phyloP scores from a whole-genome alignment of 2,329 filamentous ascomycete species.

The Arachnomyces sp. region DNA sequence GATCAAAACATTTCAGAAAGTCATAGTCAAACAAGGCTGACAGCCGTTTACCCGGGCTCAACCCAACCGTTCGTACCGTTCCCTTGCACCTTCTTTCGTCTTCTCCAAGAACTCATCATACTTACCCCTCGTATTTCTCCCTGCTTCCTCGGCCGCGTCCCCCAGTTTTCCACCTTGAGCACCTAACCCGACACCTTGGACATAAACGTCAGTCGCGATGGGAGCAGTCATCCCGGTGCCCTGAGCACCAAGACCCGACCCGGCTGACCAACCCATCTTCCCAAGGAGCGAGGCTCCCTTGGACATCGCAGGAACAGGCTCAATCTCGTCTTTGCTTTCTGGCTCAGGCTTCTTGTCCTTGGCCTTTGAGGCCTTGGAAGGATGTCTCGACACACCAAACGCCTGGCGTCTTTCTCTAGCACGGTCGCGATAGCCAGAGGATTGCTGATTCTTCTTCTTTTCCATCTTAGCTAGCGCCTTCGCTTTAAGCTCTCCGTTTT shows the following conservation, averaged over 20 bases:
- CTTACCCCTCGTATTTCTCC: conserved; percentile 38
- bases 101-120: conserved; percentile 42
- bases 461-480: conserved; percentile 34
- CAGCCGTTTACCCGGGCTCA: no score
- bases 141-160: conserved; percentile 41
- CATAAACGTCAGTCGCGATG: conserved; percentile 42
- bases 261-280: conserved; percentile 44
- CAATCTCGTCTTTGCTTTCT: conserved; percentile 19
- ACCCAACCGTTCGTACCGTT: conserved; percentile 38
- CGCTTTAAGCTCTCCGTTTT: conserved; percentile 40
- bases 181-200: conserved; percentile 42
- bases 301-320: conserved; percentile 26
- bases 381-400: conserved; percentile 29
- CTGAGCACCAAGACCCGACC: conserved; percentile 40
- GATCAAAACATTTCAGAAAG: no score
- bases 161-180: conserved; percentile 42
- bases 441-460: conserved; percentile 32
- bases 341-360: conserved; percentile 29
- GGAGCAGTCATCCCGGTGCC: conserved; percentile 41
- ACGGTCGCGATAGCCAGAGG: conserved; percentile 39
- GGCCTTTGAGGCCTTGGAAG: conserved; percentile 17
- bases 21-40: conserved; percentile 3
- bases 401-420: conserved; percentile 38
- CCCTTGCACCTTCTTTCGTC: conserved; percentile 38
- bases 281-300: conserved; percentile 44